Evolutionary conservation across 2,329 filamentous ascomycete species (phyloP), one percentile per base, ranked within the genome.

Genomic region (Penicillium sp.): DNA sequence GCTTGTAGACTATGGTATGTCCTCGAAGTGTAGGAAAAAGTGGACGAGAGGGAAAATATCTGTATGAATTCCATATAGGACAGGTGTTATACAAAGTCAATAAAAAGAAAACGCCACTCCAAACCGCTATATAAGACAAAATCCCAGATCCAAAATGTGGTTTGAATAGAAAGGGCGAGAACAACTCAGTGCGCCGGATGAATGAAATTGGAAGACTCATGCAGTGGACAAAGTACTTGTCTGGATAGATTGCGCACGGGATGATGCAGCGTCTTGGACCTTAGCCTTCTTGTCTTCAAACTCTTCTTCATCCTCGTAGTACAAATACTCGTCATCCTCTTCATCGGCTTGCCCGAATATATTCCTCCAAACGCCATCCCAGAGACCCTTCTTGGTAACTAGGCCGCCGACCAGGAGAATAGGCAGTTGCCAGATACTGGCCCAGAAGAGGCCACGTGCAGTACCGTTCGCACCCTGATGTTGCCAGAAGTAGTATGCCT

Each of bases 391-490:
- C 82, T 99, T 99, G 75, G 96, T 90, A 53, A 89, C 84, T 74
- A 97, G 87, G 3, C 91, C 93, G 58, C 97, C 78, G 44, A 97
- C 91, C 80, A 99, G 85, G 40, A 97, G 82, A 26, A 88, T 88
- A 0, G 94, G 94, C 45, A 99, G 74, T 76, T 97, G 92, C 94
- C 93, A 97, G 10, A 99, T 91, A 72, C 91, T 96, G 1, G 94
- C 92, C 94, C 94, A 99, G 74, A 99, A 99, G 50, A 99, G 74
- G 0, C 88, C 87, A 53, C 91, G 83, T 2, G 94, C 92, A 17
- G 84, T 90, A 2, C 92, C 92, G 64, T 87, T 86, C 59, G 88
- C 83, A 12, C 93, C 93, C 66, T 91, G 84, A 28, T 84, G 78
- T 60, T 82, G 84, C 87, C 89, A 96, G 76, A 97, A 97, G 36